A percentile compares a stretch with the other conserved stretches of the same genome.
These are phyloP conservation scores for Amoebophrya sp. DNA, from an alignment of 169 alveolate genomes.

Conservation along the genomic window DNA sequence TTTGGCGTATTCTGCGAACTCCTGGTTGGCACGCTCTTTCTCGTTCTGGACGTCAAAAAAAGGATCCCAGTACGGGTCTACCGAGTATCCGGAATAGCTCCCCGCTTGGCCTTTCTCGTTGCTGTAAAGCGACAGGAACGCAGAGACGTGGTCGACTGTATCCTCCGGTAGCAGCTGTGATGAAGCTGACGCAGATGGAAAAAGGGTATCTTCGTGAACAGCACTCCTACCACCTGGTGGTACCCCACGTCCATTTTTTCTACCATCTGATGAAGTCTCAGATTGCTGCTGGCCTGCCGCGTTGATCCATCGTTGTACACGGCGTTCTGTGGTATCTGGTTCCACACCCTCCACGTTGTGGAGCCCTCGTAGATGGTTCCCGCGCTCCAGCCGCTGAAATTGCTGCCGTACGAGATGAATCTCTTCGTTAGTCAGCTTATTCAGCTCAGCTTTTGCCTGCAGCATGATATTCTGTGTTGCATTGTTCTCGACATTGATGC, in stretches of 20 bases:
- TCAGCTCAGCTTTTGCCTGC: background rate
- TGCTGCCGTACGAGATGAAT: background rate
- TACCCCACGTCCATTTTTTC: background rate
- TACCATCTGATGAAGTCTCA: too few species aligned
- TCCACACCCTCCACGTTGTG: background rate
- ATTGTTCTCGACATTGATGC: background rate
- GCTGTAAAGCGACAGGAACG: too few species aligned
- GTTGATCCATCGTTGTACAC: background rate
- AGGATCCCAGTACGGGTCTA: conserved; percentile 19
- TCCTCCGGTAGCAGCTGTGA: too few species aligned
- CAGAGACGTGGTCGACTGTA: too few species aligned
- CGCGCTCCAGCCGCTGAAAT: background rate
- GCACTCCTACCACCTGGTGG: background rate
- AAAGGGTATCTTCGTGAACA: background rate
- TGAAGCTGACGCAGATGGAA: background rate
- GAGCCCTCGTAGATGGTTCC: background rate
- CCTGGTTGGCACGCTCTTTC: background rate
- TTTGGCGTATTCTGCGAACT: background rate
- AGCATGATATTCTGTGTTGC: background rate
- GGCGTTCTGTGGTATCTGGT: background rate
- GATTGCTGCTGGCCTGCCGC: too few species aligned
- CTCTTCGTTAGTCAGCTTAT: background rate
- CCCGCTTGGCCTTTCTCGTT: background rate
- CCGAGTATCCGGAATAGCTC: background rate
- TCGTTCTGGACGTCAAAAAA: background rate